Evolutionary conservation across 768 basidiomycete genomes (phyloP).

Genomic region (Termitomyces sp.): DNA sequence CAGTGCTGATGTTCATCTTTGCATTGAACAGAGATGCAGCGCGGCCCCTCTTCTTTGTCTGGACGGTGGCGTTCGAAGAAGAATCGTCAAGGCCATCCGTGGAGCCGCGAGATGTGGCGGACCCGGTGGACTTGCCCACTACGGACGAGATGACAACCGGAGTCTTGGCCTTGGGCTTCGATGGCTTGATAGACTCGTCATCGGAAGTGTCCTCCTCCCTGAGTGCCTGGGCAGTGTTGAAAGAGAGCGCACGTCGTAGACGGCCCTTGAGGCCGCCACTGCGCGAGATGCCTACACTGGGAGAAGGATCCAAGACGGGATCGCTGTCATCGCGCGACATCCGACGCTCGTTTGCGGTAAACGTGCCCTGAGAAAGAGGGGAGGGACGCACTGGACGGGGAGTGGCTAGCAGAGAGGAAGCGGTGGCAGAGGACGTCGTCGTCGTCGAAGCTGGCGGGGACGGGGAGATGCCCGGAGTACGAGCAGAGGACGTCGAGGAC

Average conservation of each 20-base stretch:
- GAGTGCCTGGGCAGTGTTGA: slow-evolving; percentile 53
- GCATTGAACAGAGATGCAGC: slow-evolving; percentile 82
- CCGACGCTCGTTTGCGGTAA: slow-evolving; percentile 61
- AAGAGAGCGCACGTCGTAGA: slow-evolving; percentile 66
- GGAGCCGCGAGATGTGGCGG: slow-evolving; percentile 15
- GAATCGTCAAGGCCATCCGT: slow-evolving; percentile 33
- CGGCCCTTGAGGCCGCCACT: slow-evolving; percentile 72
- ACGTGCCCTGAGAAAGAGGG: slow-evolving; percentile 63
- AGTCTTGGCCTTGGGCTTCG: slow-evolving; percentile 29
- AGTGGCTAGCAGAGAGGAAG: slow-evolving; percentile 23
- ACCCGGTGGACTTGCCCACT: slow-evolving; percentile 10
- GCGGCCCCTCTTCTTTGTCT: slow-evolving; percentile 66
- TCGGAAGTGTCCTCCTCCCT: slow-evolving; percentile 51
- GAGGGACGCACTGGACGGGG: slow-evolving; percentile 51
- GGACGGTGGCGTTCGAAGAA: slow-evolving; percentile 37
- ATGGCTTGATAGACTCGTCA: slow-evolving; percentile 33
- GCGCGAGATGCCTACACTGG: slow-evolving; percentile 35
- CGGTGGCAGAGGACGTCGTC: slow-evolving; percentile 24
- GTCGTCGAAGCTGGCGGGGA: slow-evolving; percentile 27
- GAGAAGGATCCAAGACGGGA: slow-evolving; percentile 44
- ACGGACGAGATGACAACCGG: slow-evolving; percentile 23
- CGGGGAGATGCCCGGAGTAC: slow-evolving; percentile 26
- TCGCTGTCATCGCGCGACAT: slow-evolving; percentile 78
- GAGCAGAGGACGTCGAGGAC: slow-evolving; percentile 42
- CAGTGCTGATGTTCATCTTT: slow-evolving; percentile 81